These are phyloP conservation scores for Musa troglodytarum DNA, from an alignment of 176 grass and related monocot genomes.

Conservation along the genomic window DNA sequence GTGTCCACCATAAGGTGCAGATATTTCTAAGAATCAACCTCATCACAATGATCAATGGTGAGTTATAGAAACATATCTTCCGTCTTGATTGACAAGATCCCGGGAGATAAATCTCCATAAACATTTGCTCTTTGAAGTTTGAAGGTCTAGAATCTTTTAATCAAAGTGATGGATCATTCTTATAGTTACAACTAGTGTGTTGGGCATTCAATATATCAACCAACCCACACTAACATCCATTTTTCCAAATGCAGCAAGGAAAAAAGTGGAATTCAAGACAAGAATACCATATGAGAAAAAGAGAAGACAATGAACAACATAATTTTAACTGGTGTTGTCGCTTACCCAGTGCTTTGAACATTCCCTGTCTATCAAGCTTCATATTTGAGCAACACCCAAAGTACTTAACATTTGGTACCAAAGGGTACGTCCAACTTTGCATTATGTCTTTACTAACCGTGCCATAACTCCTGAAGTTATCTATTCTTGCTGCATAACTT, in stretches of 20 bases:
- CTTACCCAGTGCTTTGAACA: slow-evolving; percentile 78
- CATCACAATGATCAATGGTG: no score
- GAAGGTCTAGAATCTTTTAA: no score
- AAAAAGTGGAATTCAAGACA: background rate
- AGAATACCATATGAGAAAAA: background rate
- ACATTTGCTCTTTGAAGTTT: no score
- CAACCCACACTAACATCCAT: background rate
- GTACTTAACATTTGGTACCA: slow-evolving; percentile 76
- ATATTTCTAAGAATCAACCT: no score
- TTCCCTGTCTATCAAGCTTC: slow-evolving; percentile 64
- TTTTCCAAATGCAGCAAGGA: background rate
- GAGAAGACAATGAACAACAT: slow-evolving; percentile 5
- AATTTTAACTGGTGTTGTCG: background rate
- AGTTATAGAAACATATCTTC: no score
- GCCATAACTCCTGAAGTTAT: slow-evolving; percentile 89
- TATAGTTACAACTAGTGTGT: no score
- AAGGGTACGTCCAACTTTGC: slow-evolving; percentile 82
- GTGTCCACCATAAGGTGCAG: no score
- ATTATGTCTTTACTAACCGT: slow-evolving; percentile 91
- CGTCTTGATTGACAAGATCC: no score
- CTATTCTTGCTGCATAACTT: slow-evolving; percentile 80
- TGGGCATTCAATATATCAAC: no score
- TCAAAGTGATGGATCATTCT: no score
- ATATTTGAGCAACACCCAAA: slow-evolving; percentile 31
- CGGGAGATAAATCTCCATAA: no score